Evolutionary conservation across 306 rosid species (phyloP), one percentile per base, ranked within the genome.

Genomic region (Vigna unguiculata): DNA sequence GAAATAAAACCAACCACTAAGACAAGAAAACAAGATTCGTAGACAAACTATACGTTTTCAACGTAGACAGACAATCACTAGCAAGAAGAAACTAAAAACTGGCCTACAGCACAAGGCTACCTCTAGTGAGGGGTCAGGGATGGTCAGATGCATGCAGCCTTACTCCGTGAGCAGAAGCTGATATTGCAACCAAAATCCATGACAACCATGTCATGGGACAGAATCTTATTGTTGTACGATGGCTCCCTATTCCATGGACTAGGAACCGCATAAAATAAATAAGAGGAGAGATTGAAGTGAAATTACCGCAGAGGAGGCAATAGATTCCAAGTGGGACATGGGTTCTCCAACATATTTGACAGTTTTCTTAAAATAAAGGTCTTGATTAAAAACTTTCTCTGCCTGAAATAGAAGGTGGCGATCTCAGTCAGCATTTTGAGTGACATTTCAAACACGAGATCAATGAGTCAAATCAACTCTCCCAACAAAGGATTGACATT

Each of bases 341-440:
- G 99, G 99, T 72, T 96, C 99, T 84, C 98, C 98, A 69, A 92
- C 98, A 79, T 74, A 88, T 87, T 89, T 96, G 81, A 91, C 93
- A 43, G 97, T 92, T 87, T 65, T 92, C 93, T 96, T 96, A 82
- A 96, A 96, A 84, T 88, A 92, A 81, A 92, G 83, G 75, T 96
- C 99, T 83, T 96, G 99, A 81, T 96, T 92, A 87, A 90, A 96
- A 87, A 96, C 99, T 84, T 96, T 96, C 84, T 92, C 99, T 41
- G 99, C 89, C 99, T 89, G 81, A 76, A 64, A 81, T 15, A 59
- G 63, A 67, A 71, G 24, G 72, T 21, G 66, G 53, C 59, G 65
- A 79, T 71, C 47, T 78, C 78, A 74, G 69, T 51, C 59, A 49
- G 61, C 66, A 85, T 30, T 75, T 55, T 2, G 5, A 30, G 55